Evolutionary conservation across 169 alveolate genomes (phyloP), one percentile per base, ranked within the genome.

Genomic region (Plasmodium gaboni): DNA sequence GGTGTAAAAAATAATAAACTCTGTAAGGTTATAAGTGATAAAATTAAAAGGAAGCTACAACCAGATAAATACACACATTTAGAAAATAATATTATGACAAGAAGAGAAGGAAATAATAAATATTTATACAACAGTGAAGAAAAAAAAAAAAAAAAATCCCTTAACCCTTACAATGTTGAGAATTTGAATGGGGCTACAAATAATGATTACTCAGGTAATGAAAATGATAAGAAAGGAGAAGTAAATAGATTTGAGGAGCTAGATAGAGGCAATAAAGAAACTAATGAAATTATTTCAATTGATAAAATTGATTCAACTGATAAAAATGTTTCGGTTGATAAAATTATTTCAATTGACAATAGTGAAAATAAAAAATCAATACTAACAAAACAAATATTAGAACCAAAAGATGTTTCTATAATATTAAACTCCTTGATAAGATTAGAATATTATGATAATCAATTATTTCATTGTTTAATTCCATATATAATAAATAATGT

Each of bases 391-490:
- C 26, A 60, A 74, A 61, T 61, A 60, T 42, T 61, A 15, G 46
- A 83, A 83, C 91, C 91, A 13, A 83, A 83, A 57, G 91, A 83
- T 26, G 78, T 83, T 28, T 67, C 91, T 1, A 12, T 83, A 9
- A 55, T 83, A 71, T 46, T 83, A 61, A 83, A 83, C 26, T 50
- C 91, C 0, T 59, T 83, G 13, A 15, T 83, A 68, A 67, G 46
- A 46, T 28, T 83, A 9, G 91, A 83, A 24, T 59, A 83, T 46
- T 83, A 83, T 44, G 83, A 83, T 32, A 83, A 68, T 26, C 85
- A 68, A 83, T 68, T 83, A n/a, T 83, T 83, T 55, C 68, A 53
- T 38, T 83, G 85, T 44, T 59, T 83, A 44, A 83, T 55, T 19
- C 91, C 91, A 10, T 83, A 12, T 71, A 83, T 83, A 60, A 46